These are phyloP conservation scores for Vanilla planifolia DNA, from an alignment of 106 monocot species.

Conservation along the genomic window DNA sequence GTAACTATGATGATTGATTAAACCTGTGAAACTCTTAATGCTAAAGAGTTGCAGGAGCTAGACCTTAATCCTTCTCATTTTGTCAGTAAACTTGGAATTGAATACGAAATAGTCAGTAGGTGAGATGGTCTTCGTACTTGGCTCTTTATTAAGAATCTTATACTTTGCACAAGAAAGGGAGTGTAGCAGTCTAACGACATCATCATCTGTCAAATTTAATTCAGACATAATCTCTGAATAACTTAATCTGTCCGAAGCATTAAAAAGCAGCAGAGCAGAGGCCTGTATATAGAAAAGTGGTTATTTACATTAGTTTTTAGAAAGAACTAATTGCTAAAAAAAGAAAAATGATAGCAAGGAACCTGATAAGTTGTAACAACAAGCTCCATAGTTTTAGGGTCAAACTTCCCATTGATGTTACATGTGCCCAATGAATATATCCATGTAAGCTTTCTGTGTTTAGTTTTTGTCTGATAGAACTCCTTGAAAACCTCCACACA, in stretches of 20 bases:
- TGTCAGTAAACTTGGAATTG: constrained; percentile 68
- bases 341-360: background rate
- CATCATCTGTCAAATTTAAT: constrained; percentile 66
- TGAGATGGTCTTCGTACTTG: constrained; percentile 38
- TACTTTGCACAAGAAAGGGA: constrained; percentile 69
- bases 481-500: constrained; percentile 74
- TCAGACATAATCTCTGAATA: constrained; percentile 64
- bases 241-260: constrained; percentile 53
- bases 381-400: constrained; percentile 68
- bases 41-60: too few species aligned
- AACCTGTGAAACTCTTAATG: background rate
- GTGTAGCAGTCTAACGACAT: constrained; percentile 61
- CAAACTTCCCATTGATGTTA: constrained; percentile 83
- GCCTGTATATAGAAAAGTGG: constrained; percentile 23
- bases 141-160: constrained; percentile 68
- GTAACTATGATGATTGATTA: background rate
- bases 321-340: background rate
- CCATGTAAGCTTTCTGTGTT: constrained; percentile 71
- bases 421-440: constrained; percentile 83
- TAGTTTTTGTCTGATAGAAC: constrained; percentile 90
- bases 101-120: constrained; percentile 48
- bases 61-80: constrained; percentile 71
- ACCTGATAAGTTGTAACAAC: constrained; percentile 86
- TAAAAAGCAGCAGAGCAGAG: constrained; percentile 49
- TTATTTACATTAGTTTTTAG: too few species aligned